Percentiles rank a stretch among this genome's conserved stretches.
phyloP scores from a whole-genome alignment of 352 stramenopile genomes.

The Phytophthora syringae region DNA sequence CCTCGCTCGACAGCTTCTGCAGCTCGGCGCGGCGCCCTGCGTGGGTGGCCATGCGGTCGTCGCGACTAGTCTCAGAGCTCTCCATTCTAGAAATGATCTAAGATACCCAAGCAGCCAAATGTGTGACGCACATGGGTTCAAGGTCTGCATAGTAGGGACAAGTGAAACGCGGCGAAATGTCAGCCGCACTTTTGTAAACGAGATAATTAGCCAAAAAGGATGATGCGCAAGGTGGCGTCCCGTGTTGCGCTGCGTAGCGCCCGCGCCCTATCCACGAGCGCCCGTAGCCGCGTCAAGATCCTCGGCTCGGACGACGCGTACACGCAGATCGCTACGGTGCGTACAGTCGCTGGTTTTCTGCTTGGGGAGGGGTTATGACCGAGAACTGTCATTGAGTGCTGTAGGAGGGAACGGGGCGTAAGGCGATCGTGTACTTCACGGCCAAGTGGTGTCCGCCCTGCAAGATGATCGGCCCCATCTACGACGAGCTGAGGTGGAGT shows the following conservation, averaged over 20 bases:
- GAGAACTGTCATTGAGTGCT: neutral
- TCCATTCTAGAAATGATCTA: conserved; percentile 24
- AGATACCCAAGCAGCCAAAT: conserved; percentile 4
- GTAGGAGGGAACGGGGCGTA: conserved; percentile 66
- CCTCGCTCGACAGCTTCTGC: conserved; percentile 64
- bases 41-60: conserved; percentile 66
- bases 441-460: conserved; percentile 92
- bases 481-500: conserved; percentile 79
- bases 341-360: conserved; percentile 11
- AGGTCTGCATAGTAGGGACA: conserved; percentile 6
- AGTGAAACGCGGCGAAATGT: conserved; percentile 12
- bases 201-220: conserved; percentile 19
- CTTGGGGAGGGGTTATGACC: neutral
- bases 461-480: conserved; percentile 92
- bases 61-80: conserved; percentile 33
- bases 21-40: conserved; percentile 70
- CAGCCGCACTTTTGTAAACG: conserved; percentile 6
- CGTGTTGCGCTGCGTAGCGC: conserved; percentile 29
- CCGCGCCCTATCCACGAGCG: conserved; percentile 42
- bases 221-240: conserved; percentile 52
- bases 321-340: conserved; percentile 68
- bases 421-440: conserved; percentile 90
- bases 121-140: conserved; percentile 18
- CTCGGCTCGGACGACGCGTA: conserved; percentile 80
- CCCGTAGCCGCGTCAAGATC: conserved; percentile 73